Base-by-base conservation (phyloP, 306 rosid species). In the Arachis stenosperma region DNA sequence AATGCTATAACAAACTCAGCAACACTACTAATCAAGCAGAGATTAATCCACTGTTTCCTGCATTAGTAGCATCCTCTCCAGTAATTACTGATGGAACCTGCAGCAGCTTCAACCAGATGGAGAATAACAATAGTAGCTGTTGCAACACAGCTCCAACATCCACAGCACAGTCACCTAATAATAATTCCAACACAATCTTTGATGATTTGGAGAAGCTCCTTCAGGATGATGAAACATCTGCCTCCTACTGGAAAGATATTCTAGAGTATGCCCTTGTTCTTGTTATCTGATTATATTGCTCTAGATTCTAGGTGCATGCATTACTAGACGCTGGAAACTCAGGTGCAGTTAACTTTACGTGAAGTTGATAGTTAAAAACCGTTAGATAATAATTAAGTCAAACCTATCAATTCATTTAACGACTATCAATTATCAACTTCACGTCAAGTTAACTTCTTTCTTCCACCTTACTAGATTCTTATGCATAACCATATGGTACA, bases 241-340 rank as follows among this genome's bases (percentile, higher is more conserved):
- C 69, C 40, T 83, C 93, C n/a, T 91, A 89, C 68, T 93, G 98
- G 98, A 93, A 86, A 82, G 88, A 90, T 63, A 83, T 93, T 75
- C 81, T 93, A 56, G 87, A 81, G 98, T 93, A 86, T 36, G 90
- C 15, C 68, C 69, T 30, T 33, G 44, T 68, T 52, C 76, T 33
- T 33, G 3, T 33, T 33, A 33, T 33, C 37, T 33, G 37, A 33
- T 33, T 33, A 33, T 0, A 2, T 33, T 33, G 37, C 37, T 17
- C 17, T 17, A 17, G 17, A 17, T 17, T 17, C 17, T 17, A 17
- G 17, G 17, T 0, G 17, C 17, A 17, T 17, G 17, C 17, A 17
- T 17, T 17, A 17, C 17, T 17, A 17, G 0, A 17, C 17, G 17
- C 17, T 22, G 27, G 0, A 22, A 22, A 22, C 27, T 22, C 27